phyloP scores from a whole-genome alignment of 768 basidiomycete genomes.

The Russula compacta region DNA sequence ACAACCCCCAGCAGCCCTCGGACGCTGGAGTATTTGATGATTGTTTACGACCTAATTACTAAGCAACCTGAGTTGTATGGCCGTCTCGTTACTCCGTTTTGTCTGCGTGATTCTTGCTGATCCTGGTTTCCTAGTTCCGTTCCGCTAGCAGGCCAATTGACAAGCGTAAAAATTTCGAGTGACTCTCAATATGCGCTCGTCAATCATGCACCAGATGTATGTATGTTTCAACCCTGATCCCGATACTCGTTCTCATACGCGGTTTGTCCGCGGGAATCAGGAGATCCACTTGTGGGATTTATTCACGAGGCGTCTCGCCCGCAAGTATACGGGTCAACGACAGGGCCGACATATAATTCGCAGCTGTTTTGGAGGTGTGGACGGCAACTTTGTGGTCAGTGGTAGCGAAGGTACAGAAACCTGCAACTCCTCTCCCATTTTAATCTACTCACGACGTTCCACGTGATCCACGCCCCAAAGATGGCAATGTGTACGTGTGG shows the following conservation, averaged over 20 bases:
- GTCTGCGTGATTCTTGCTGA: slow-evolving; percentile 7
- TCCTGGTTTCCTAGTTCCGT: slow-evolving; percentile 41
- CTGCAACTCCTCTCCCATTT: slow-evolving; percentile 4
- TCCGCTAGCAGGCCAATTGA: slow-evolving; percentile 68
- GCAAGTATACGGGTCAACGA: slow-evolving; percentile 79
- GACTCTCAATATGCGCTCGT: slow-evolving; percentile 84
- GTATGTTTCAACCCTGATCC: slow-evolving; percentile 36
- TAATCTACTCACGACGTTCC: not conserved
- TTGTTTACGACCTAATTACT: slow-evolving; percentile 67
- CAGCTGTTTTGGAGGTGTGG: slow-evolving; percentile 87
- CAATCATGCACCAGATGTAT: slow-evolving; percentile 83
- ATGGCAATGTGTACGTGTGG: slow-evolving; percentile 93
- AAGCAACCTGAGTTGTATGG: slow-evolving; percentile 63
- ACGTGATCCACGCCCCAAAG: slow-evolving; percentile 34
- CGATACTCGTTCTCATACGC: slow-evolving; percentile 6
- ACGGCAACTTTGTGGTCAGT: slow-evolving; percentile 82
- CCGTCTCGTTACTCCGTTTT: not conserved
- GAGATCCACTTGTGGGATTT: slow-evolving; percentile 89
- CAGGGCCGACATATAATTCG: slow-evolving; percentile 82
- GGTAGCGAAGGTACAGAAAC: slow-evolving; percentile 80
- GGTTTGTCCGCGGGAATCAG: slow-evolving; percentile 33
- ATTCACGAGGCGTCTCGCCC: slow-evolving; percentile 53
- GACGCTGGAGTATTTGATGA: slow-evolving; percentile 50
- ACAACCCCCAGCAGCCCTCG: slow-evolving; percentile 29
- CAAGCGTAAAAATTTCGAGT: slow-evolving; percentile 77